Percentiles rank a stretch among this genome's conserved stretches.
phyloP scores from a whole-genome alignment of 2,329 filamentous ascomycete species.

The Penicillium expansum region DNA sequence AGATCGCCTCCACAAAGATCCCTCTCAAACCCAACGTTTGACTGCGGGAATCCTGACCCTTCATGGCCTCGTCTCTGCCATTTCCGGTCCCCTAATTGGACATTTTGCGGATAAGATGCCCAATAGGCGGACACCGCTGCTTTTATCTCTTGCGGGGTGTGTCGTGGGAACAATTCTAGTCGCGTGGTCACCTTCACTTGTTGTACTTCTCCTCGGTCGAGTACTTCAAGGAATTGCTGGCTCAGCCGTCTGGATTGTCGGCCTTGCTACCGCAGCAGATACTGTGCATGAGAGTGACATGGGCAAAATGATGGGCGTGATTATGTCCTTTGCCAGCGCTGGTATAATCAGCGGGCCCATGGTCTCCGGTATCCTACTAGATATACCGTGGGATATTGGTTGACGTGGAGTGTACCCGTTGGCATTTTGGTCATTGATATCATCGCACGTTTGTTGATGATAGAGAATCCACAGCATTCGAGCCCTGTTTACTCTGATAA shows the following conservation, averaged over 20 bases:
- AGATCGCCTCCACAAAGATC: constrained; percentile 24
- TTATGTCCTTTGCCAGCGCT: constrained; percentile 13
- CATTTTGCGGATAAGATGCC: constrained; percentile 12
- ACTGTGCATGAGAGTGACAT: constrained; percentile 16
- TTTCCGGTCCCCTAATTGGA: constrained; percentile 4
- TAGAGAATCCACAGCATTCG: constrained; percentile 13
- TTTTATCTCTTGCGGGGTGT: constrained; percentile 8
- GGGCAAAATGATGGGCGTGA: constrained; percentile 19
- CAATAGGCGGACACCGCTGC: constrained; percentile 9
- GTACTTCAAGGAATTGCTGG: constrained; percentile 13
- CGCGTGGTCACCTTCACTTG: constrained; percentile 6
- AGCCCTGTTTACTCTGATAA: not conserved
- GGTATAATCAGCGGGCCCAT: constrained; percentile 21
- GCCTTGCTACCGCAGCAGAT: constrained; percentile 22
- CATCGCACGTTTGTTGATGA: constrained; percentile 25
- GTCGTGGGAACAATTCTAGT: constrained; percentile 17
- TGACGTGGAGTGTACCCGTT: constrained; percentile 20
- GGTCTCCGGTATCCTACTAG: constrained; percentile 19
- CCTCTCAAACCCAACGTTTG: constrained; percentile 24
- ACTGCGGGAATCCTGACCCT: constrained; percentile 26
- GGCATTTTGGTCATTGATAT: constrained; percentile 22
- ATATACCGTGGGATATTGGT: constrained; percentile 24
- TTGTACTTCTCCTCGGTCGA: constrained; percentile 4
- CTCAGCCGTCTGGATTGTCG: constrained; percentile 26
- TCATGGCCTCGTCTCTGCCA: constrained; percentile 26